phyloP scores from a whole-genome alignment of 148 eudicot genomes.

The Rhododendron griersonianum region DNA sequence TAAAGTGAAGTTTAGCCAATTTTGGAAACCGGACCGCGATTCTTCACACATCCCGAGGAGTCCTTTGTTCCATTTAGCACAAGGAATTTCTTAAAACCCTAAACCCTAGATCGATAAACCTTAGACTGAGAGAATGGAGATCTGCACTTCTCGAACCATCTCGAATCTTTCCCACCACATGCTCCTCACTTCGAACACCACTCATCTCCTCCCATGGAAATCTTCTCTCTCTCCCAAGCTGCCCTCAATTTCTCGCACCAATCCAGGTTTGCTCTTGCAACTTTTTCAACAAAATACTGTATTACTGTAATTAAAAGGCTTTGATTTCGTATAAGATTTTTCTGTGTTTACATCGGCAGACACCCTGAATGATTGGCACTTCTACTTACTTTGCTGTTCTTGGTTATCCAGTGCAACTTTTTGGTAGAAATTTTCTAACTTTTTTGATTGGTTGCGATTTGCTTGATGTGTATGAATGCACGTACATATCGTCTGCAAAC shows the following conservation, averaged over 20 bases:
- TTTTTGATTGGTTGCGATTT: neutral
- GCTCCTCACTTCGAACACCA: neutral
- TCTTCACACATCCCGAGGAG: neutral
- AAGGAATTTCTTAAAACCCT: neutral
- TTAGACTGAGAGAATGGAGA: conserved; percentile 8
- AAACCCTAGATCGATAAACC: neutral
- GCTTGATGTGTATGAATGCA: neutral
- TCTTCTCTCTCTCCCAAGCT: conserved; percentile 3
- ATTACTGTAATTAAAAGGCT: too few species aligned
- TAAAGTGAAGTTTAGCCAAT: neutral
- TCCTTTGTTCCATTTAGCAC: neutral
- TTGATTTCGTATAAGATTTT: neutral
- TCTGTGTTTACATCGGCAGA: neutral
- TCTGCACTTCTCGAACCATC: conserved; percentile 15
- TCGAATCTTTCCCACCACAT: conserved; percentile 5
- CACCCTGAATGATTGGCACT: too few species aligned
- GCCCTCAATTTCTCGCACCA: neutral
- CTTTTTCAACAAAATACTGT: neutral
- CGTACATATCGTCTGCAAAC: neutral
- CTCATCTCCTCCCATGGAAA: conserved; percentile 4
- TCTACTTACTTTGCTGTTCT: neutral
- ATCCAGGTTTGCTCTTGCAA: conserved; percentile 10
- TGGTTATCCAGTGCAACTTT: neutral
- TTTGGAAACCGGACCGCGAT: neutral
- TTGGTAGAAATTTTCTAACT: neutral